phyloP scores from a whole-genome alignment of 2,329 filamentous ascomycete genomes.

The Venturiaceae sp. region DNA sequence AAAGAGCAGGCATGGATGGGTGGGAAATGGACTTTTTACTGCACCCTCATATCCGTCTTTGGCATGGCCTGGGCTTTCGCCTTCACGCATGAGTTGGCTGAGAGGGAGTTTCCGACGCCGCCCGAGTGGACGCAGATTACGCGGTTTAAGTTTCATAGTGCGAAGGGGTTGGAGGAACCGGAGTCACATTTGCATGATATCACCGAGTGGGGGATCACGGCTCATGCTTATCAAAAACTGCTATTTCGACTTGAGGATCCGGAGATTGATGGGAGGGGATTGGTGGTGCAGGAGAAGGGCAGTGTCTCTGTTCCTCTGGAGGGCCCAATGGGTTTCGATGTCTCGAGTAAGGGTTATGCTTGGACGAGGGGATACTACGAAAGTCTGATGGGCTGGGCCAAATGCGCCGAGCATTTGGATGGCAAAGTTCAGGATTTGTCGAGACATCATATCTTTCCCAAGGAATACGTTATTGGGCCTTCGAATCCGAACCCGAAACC shows the following conservation, averaged over 20 bases:
- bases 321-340: slow-evolving; percentile 53
- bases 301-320: slow-evolving; percentile 44
- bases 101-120: slow-evolving; percentile 70
- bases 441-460: slow-evolving; percentile 57
- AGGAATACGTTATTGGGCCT: slow-evolving; percentile 66
- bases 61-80: slow-evolving; percentile 55
- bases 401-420: slow-evolving; percentile 71
- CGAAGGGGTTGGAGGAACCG: slow-evolving; percentile 48
- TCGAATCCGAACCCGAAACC: slow-evolving; percentile 75
- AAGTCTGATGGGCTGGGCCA: slow-evolving; percentile 65
- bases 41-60: slow-evolving; percentile 46
- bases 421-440: slow-evolving; percentile 65
- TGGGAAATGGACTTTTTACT: slow-evolving; percentile 54
- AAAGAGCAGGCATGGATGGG: slow-evolving; percentile 61
- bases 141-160: slow-evolving; percentile 57
- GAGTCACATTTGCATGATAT: slow-evolving; percentile 42
- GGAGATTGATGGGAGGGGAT: slow-evolving; percentile 55
- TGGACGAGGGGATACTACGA: slow-evolving; percentile 86
- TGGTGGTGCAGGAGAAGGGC: slow-evolving; percentile 47
- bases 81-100: slow-evolving; percentile 59
- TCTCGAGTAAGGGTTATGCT: slow-evolving; percentile 65
- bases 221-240: slow-evolving; percentile 48
- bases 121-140: slow-evolving; percentile 70
- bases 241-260: slow-evolving; percentile 61
- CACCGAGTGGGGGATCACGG: slow-evolving; percentile 61